phyloP scores from a whole-genome alignment of 2,329 filamentous ascomycete genomes.

The Cladophialophora psammophila region DNA sequence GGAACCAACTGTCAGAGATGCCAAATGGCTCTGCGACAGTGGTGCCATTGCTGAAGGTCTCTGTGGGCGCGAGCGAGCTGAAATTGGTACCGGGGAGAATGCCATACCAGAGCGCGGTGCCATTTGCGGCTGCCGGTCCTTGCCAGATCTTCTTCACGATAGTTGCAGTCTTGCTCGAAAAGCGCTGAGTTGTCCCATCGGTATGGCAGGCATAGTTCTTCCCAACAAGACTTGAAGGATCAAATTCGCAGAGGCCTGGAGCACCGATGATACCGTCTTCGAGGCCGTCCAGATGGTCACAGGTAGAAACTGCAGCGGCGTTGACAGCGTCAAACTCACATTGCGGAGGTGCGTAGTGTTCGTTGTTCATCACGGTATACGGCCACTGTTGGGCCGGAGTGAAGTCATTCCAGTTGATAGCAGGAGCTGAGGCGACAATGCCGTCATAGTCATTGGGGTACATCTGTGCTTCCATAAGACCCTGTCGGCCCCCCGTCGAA shows the following conservation, averaged over 20 bases:
- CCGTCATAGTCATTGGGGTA: slow-evolving; percentile 42
- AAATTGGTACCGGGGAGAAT: slow-evolving; percentile 42
- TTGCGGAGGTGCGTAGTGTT: slow-evolving; percentile 38
- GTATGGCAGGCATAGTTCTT: slow-evolving; percentile 29
- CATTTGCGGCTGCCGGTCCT: slow-evolving; percentile 40
- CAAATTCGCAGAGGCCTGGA: slow-evolving; percentile 31
- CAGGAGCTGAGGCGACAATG: slow-evolving; percentile 42
- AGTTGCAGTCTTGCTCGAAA: slow-evolving; percentile 10
- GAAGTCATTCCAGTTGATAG: slow-evolving; percentile 39
- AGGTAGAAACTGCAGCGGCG: slow-evolving; percentile 44
- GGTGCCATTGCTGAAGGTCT: slow-evolving; percentile 29
- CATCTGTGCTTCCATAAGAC: slow-evolving; percentile 54
- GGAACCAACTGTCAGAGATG: slow-evolving; percentile 46
- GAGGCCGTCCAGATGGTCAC: slow-evolving; percentile 42
- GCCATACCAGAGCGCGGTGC: slow-evolving; percentile 47
- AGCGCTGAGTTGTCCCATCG: slow-evolving; percentile 10
- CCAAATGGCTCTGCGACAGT: slow-evolving; percentile 46
- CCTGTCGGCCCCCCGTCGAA: slow-evolving; percentile 67
- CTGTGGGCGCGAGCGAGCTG: slow-evolving; percentile 43
- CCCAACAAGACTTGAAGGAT: slow-evolving; percentile 27
- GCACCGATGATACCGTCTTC: slow-evolving; percentile 40
- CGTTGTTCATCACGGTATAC: slow-evolving; percentile 39
- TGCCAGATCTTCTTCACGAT: slow-evolving; percentile 42
- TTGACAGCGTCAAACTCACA: slow-evolving; percentile 50
- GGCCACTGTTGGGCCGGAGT: slow-evolving; percentile 41